Conservation (phyloP, 139 green algal genomes). For the Auxenochlorella pyrenoidosa region DNA sequence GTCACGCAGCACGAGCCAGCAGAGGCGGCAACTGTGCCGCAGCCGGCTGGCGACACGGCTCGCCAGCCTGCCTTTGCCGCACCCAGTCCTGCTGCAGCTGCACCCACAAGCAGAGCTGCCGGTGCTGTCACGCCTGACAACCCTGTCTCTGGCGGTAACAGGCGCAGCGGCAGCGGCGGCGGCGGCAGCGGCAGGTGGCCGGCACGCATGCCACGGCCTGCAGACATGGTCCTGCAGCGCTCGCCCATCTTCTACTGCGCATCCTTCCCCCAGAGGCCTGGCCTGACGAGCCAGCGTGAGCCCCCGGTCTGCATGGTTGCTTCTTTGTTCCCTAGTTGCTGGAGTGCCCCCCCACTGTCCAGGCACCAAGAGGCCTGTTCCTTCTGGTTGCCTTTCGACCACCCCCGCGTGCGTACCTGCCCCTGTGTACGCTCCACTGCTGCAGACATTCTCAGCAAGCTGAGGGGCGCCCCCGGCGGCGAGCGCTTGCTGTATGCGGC, state of each 20-base stretch:
- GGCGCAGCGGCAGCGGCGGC: neutral
- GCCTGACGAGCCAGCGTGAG: slow-evolving; percentile 67
- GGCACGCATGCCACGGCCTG: slow-evolving; percentile 10
- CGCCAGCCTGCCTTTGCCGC: too few species aligned
- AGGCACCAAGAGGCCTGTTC: too few species aligned
- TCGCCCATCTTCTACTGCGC: slow-evolving; percentile 68
- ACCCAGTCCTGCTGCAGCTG: neutral
- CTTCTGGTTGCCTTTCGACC: too few species aligned
- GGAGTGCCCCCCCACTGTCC: too few species aligned
- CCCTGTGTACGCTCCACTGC: too few species aligned
- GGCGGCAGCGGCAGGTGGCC: slow-evolving; percentile 32
- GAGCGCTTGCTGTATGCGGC: slow-evolving; percentile 46
- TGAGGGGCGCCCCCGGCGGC: slow-evolving; percentile 21
- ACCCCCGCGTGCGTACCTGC: too few species aligned
- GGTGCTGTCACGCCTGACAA: neutral
- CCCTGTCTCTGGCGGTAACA: neutral
- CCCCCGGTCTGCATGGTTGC: slow-evolving; percentile 2
- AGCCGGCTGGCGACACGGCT: too few species aligned
- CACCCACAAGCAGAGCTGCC: neutral
- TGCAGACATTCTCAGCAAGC: slow-evolving; percentile 61
- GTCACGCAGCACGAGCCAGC: neutral
- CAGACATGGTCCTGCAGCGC: slow-evolving; percentile 49
- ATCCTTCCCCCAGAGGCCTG: slow-evolving; percentile 59
- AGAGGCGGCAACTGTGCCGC: neutral
- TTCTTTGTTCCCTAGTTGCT: neutral